Evolutionary conservation across 75 land plant genomes (phyloP), one percentile per base, ranked within the genome.

Genomic region (Cupressus sempervirens): DNA sequence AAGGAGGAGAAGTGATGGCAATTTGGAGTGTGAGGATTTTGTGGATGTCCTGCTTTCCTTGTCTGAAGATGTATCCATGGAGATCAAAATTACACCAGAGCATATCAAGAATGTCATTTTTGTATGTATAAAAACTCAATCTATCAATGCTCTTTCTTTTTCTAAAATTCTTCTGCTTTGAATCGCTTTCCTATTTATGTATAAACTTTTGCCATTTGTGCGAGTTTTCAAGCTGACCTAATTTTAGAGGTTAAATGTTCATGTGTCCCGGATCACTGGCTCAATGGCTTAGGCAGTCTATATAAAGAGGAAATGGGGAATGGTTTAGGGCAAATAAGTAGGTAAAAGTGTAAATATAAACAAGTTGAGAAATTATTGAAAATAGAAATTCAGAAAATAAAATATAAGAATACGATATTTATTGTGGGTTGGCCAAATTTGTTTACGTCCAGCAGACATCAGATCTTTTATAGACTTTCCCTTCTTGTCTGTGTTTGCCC

Each of bases 31-130:
- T 41, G 34, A 10, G 58, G 82, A 72, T 46, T 86, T 86, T 45
- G 41, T 86, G n/a, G 83, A 81, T 81, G 87, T 65, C 50, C 73
- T 86, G 45, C 72, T 86, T 29, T 40, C 46, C 18, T 46, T 29
- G n/a, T 29, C 30, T 26, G 54, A 50, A 14, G 73, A 68, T 68
- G 73, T 0, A 1, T 68, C 73, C 73, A 77, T 77, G 81, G 81
- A 77, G 48, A 40, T 77, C 81, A 23, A 81, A 43, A 81, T 81
- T 1, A 81, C 54, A 20, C 36, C 30, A 81, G 35, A 81, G 15
- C 32, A 46, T 46, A 81, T 50, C 54, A 81, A 50, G 82, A 68
- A 68, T 68, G 30, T 68, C 73, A 30, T 68, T 30, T 68, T 68
- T 68, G 73, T 68, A 68, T n/a, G 73, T n/a, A 68, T 68, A 29